Evolutionary conservation across 371 early-diverging fungal genomes (phyloP), one percentile per base, ranked within the genome.

Genomic region (Entomophthora muscae): DNA sequence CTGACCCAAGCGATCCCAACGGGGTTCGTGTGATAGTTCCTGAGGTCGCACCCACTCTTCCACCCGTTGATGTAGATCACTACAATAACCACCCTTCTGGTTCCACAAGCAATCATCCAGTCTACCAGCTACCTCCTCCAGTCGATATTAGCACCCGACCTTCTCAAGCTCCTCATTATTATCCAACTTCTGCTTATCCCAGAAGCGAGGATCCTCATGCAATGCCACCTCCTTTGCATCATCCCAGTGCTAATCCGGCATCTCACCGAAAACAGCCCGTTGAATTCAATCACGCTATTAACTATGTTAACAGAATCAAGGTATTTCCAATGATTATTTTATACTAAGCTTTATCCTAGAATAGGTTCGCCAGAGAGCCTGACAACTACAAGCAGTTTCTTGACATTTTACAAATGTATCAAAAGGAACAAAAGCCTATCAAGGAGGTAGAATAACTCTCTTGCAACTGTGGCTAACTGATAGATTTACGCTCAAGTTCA

Each of bases 221-320:
- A 30, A 32, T 28, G 51, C 53, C 54, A 42, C 54, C 56, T 2
- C 60, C 63, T 24, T 63, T 29, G 31, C 68, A 57, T 22, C 66
- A 65, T 30, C 71, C 71, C 22, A 65, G 68, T 1, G 70, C 68
- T 30, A 65, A 68, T n/a, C 69, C 68, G 1, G 27, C 66, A 32
- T 61, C 64, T 63, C 68, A 68, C 65, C 67, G 73, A 67, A 71
- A 73, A 54, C 67, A 76, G 2, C 86, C 85, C 0, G 81, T 91
- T 26, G 95, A 93, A 67, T 94, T 97, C 69, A 85, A 88, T 64
- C 90, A 92, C 69, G 96, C 93, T 10, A 93, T 93, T 53, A 91
- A 85, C 69, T 96, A 91, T 70, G 93, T 95, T 13, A 92, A 92
- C 75, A 92, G 92, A 73, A 94, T 93, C 67, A 94, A 93, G 78